Base-by-base conservation (phyloP, 1,139 yeast genomes). In the Nadsonia starkeyi-henricii region DNA sequence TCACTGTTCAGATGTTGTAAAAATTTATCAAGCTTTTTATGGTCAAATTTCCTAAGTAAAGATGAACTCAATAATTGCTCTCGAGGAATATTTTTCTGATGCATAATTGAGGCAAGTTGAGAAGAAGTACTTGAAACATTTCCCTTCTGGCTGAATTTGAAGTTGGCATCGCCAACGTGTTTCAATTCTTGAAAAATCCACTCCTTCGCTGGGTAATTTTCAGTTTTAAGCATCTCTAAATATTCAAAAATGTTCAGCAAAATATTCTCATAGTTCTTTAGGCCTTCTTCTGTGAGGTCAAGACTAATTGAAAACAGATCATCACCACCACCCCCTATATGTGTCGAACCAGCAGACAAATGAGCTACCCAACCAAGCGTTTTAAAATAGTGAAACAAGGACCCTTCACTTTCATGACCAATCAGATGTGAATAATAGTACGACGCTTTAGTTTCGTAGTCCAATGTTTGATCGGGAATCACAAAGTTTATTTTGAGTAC, bases 341-440 rank as follows among this genome's bases (percentile, higher is more conserved):
- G 76, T 59, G 77, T 74, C 43, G 78, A 74, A 9, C 96, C 96
- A 36, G 91, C 79, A 36, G 86, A 77, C 48, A 91, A 71, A 17
- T 77, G 81, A 54, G 77, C 82, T 3, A 88, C 95, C 86, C 91
- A 85, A 9, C 91, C 85, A 54, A 74, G 69, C 43, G 69, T 66
- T 65, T 88, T 89, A 54, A 89, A 73, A 55, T 72, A 74, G 49
- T 79, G 74, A 41, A 85, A 70, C 18, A 91, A 65, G 1, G 96
- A 85, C 1, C 97, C 97, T 48, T 79, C 72, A 48, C 86, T 85
- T 67, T 91, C 97, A 62, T 91, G 97, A 36, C 98, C 97, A 49
- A 91, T 67, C 50, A 91, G 70, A 62, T 89, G 96, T 21, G 91
- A 77, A 55, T 71, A 74, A 62, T 86, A 84, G 48, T 73, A 75